Base-by-base conservation (phyloP, 805 yeast genomes). In the Candida oleophila region DNA sequence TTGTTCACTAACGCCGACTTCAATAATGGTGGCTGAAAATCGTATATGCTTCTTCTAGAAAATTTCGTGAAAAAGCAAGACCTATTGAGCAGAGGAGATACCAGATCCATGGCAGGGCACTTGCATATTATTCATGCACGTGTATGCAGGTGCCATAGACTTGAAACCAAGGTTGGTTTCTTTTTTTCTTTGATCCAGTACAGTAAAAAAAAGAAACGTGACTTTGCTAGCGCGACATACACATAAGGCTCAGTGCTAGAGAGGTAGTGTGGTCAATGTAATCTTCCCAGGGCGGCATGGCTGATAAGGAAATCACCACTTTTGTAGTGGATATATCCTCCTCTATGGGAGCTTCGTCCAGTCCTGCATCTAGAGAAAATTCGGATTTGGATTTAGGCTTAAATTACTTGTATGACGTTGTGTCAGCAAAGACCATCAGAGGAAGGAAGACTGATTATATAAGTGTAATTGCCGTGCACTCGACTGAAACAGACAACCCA, bases 261-360 rank as follows among this genome's bases (percentile, higher is more conserved):
- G n/a, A n/a, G n/a, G n/a, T n/a, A n/a, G n/a, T n/a, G n/a, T n/a
- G n/a, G n/a, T n/a, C n/a, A n/a, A n/a, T n/a, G n/a, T n/a, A 14
- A 28, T 14, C 14, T 9, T 28, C 33, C 33, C 33, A 28, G 9
- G 37, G 5, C 12, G 16, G 22, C 19, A 66, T 64, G 69, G 66
- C 69, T 2, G 67, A 60, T 25, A 65, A 73, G 54, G 77, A 71
- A 44, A 64, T 65, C 28, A 76, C 82, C 0, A 62, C 68, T 1
- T 80, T 76, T 51, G 66, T 81, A 8, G 69, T 80, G 14, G 88
- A 83, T 56, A 62, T 74, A 12, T 71, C 78, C 9, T 66, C 69
- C 57, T 51, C 75, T 52, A 56, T 74, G 81, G 59, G 74, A 63
- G 34, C 64, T 52, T 34, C 61, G 69, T 19, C 33, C 33, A 20